Evolutionary conservation across 192 early-diverging fungal species (phyloP), one percentile per base, ranked within the genome.

Genomic region (Backusella tarrabulga): DNA sequence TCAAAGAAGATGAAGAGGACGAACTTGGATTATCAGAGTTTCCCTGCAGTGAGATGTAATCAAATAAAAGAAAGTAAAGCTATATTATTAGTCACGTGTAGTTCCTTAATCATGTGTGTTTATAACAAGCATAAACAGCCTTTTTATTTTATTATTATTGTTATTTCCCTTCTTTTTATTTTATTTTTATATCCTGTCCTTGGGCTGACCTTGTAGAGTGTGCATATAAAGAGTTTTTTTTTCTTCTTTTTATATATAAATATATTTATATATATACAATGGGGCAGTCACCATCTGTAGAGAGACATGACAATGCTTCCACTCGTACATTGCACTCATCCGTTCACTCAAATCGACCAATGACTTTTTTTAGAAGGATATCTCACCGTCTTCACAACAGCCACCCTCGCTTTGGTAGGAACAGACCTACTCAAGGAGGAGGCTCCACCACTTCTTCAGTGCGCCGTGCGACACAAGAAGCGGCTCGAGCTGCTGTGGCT

Each of bases 261-360:
- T 56, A 23, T 60, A 21, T 21, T 26, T 67, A 32, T 76, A 32
- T 76, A 32, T 76, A 34, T 26, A 68, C 32, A 32, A 77, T 77
- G 76, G 76, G 76, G 8, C 76, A 77, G 71, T 44, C 70, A 77
- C 69, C 76, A 70, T 77, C 76, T 26, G 40, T 71, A 14, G 71
- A 50, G n/a, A 21, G 76, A 63, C 76, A 77, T 72, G 76, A 77
- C 36, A 77, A 77, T 72, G 76, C 76, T 17, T 77, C 76, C 23
- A 77, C 76, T 34, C 38, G 70, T 38, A 77, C 76, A 36, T 40
- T 77, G 15, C 76, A 77, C 67, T 77, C 76, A 4, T 70, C 70
- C 11, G 71, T 70, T 7, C 38, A 54, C 17, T 77, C 76, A 14
- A 71, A 72, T 36, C 68, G 76, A 15, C 71, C 70, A 29, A 14